phyloP scores from a whole-genome alignment of 176 grass and related monocot species.

The Metroxylon sagu region DNA sequence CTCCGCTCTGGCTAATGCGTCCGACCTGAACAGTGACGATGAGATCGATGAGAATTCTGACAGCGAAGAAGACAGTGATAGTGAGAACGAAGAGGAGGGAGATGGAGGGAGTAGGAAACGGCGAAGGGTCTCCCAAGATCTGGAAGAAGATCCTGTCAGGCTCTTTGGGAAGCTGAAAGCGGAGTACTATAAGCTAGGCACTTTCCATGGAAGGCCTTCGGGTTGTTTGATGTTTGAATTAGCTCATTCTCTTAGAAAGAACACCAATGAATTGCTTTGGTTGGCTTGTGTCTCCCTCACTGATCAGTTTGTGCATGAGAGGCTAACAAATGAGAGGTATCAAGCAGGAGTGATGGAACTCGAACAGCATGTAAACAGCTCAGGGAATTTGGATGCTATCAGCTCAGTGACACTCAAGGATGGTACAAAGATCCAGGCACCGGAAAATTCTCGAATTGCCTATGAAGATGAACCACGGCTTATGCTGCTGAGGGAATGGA shows the following conservation, averaged over 20 bases:
- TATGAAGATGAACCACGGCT: constrained; percentile 88
- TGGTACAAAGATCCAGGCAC: constrained; percentile 74
- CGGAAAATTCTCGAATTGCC: constrained; percentile 64
- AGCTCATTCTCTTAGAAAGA: constrained; percentile 56
- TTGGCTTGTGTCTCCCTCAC: constrained; percentile 75
- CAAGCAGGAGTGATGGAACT: constrained; percentile 80
- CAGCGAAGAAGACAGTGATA: constrained; percentile 31
- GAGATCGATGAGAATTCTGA: constrained; percentile 18
- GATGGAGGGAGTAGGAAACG: constrained; percentile 34
- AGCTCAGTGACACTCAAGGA: constrained; percentile 77
- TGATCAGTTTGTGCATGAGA: constrained; percentile 91
- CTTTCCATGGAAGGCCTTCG: constrained; percentile 89
- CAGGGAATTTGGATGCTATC: constrained; percentile 46
- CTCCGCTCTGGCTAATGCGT: constrained; percentile 63
- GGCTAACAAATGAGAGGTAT: constrained; percentile 88
- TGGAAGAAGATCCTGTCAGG: constrained; percentile 46
- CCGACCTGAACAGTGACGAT: constrained; percentile 48
- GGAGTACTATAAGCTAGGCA: constrained; percentile 82
- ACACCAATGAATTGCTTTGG: constrained; percentile 90
- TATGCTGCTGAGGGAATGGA: constrained; percentile 86
- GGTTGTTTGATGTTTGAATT: constrained; percentile 87
- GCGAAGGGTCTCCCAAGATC: constrained; percentile 18
- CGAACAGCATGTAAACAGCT: constrained; percentile 85
- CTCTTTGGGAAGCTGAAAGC: constrained; percentile 51
- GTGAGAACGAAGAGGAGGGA: constrained; percentile 32